These are phyloP conservation scores for Saccharomyces hybrid DNA, from an alignment of 1,139 yeast species.

Conservation along the genomic window DNA sequence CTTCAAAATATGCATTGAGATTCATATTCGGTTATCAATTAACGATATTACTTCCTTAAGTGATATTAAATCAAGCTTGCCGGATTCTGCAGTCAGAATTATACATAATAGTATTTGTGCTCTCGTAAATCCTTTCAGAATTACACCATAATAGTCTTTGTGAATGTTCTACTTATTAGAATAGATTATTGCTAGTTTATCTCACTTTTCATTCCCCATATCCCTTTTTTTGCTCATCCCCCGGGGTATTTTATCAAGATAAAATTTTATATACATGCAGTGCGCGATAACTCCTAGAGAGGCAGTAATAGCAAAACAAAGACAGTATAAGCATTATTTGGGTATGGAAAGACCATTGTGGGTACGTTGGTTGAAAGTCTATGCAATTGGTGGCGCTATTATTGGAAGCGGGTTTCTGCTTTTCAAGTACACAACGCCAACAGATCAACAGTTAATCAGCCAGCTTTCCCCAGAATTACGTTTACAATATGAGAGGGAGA, in stretches of 20 bases:
- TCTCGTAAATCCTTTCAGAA: not conserved
- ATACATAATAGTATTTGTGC: not conserved
- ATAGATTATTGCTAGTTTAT: not conserved
- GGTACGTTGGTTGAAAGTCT: slow-evolving; percentile 55
- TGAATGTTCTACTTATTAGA: not conserved
- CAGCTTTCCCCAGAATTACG: slow-evolving; percentile 76
- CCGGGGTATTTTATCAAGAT: not conserved
- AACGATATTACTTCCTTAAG: not conserved
- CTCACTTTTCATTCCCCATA: not conserved
- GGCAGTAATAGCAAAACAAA: not conserved
- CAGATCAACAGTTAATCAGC: slow-evolving; percentile 71
- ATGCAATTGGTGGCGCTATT: slow-evolving; percentile 51
- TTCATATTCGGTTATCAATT: not conserved
- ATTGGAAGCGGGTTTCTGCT: slow-evolving; percentile 60
- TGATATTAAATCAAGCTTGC: not conserved
- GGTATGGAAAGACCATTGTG: slow-evolving; percentile 41
- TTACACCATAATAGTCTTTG: not conserved
- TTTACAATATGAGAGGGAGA: slow-evolving; percentile 64
- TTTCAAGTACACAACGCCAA: slow-evolving; percentile 67
- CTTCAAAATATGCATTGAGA: not conserved
- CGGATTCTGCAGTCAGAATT: not conserved
- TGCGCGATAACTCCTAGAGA: not conserved
- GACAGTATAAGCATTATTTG: not conserved
- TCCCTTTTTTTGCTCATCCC: not conserved
- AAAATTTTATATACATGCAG: not conserved